Base-by-base conservation (phyloP, 2,329 filamentous ascomycete species). In the Trichoderma atroviride region DNA sequence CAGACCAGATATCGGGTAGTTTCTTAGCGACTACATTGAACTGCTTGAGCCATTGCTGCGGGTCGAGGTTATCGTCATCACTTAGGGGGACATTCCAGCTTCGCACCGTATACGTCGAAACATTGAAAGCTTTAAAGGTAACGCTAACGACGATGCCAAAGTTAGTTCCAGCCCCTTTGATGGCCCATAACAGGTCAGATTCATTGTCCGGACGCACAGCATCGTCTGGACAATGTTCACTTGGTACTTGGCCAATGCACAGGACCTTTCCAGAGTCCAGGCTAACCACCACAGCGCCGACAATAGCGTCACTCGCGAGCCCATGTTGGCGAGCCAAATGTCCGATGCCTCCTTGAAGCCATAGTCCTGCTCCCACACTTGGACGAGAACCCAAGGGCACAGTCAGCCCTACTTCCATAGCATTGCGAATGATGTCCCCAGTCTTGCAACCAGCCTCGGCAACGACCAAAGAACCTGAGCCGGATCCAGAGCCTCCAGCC, bases 331-430 rank as follows among this genome's bases (percentile, higher is more conserved):
- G 81, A 43, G 84, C 74, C n/a, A 89, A 78, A 72, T 89, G 87
- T 2, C 88, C 88, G 60, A 91, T 88, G 64, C 88, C 88, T 52
- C 89, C 89, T 79, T 91, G 88, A 58, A 91, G 79, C 87, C 87
- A 90, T 16, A 88, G 72, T 0, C 89, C 89, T 0, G 86, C 84
- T 3, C 89, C 88, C 31, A 91, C 87, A 72, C 87, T 90, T 71
- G 88, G 88, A 6, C 88, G 86, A 31, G 86, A 75, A 2, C 88
- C 89, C 3, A 91, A 75, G 0, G 88, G 88, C 2, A 91, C 83
- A 68, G 84, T 86, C 65, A 90, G 0, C 2, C 83, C 85, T 0
- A 72, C 79, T 1, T 69, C 77, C 80, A 84, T 84, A 47, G 85
- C 73, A 63, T 81, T 79, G 24, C 74, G 72, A 72, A 90, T 73